Conservation (phyloP, 1,139 yeast species). For the Kluyveromyces sp. region DNA sequence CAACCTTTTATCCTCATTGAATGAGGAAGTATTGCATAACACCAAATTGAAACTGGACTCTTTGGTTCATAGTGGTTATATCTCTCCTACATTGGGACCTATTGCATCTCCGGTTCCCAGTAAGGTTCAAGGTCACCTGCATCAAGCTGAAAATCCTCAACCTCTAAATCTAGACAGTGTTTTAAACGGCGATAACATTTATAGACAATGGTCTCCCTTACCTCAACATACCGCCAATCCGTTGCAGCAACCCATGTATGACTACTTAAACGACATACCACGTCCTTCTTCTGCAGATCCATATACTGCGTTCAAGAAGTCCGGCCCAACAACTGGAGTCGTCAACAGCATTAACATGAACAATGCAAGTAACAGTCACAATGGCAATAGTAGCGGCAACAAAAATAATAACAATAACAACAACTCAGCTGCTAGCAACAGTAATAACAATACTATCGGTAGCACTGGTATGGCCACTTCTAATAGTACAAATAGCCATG, state of each 20-base stretch:
- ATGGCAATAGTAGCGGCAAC: conserved; percentile 4
- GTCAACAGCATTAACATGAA: conserved; percentile 7
- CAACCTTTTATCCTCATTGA: conserved; percentile 42
- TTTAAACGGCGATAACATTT: conserved; percentile 20
- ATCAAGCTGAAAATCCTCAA: conserved; percentile 23
- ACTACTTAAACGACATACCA: conserved; percentile 19
- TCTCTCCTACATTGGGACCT: conserved; percentile 25
- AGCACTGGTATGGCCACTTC: not conserved
- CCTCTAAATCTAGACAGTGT: conserved; percentile 34
- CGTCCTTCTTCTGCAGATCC: conserved; percentile 40
- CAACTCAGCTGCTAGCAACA: not conserved
- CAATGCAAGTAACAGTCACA: conserved; percentile 5
- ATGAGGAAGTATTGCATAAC: conserved; percentile 42
- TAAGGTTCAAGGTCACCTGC: conserved; percentile 3
- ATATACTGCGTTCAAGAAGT: conserved; percentile 12
- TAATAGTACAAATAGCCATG: not conserved
- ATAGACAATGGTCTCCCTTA: conserved; percentile 28
- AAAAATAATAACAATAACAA: conserved; percentile 3
- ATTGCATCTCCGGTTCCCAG: conserved; percentile 21
- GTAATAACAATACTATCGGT: conserved; percentile 5
- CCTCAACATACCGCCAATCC: conserved; percentile 16
- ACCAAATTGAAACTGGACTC: conserved; percentile 35
- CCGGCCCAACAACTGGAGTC: conserved; percentile 6
- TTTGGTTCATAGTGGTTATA: conserved; percentile 19
- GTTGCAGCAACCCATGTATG: conserved; percentile 19